A percentile compares a stretch with the other conserved stretches of the same genome.
Evolutionary conservation across 202 grass and related monocot genomes (phyloP).

Genomic region (Panicum virgatum): DNA sequence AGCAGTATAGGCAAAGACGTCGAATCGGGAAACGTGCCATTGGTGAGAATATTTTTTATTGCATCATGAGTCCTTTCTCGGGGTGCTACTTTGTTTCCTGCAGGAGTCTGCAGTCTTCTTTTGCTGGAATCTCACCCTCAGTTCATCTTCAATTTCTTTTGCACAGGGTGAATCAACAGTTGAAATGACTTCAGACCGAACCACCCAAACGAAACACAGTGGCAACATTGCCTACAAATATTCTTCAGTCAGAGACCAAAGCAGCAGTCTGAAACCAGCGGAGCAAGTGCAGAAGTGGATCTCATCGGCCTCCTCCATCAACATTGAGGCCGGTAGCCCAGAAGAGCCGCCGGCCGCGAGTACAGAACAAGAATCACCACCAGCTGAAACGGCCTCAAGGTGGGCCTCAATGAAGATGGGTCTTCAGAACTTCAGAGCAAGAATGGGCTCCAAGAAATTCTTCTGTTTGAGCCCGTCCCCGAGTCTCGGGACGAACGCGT

Average conservation of each 20-base stretch:
- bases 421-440: conserved; percentile 65
- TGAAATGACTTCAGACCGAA: conserved; percentile 43
- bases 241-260: conserved; percentile 44
- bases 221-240: conserved; percentile 55
- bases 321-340: conserved; percentile 35
- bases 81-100: neutral
- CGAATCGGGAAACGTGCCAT: conserved; percentile 54
- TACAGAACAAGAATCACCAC: neutral
- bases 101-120: neutral
- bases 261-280: conserved; percentile 21
- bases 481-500: conserved; percentile 15
- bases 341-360: conserved; percentile 32
- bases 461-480: conserved; percentile 43
- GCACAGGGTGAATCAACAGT: conserved; percentile 44
- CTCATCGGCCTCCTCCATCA: conserved; percentile 35
- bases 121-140: neutral
- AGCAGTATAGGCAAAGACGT: conserved; percentile 56
- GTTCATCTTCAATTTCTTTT: conserved; percentile 10
- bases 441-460: conserved; percentile 52
- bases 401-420: conserved; percentile 70
- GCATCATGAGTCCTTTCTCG: neutral
- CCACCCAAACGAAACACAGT: conserved; percentile 41
- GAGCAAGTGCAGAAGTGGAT: conserved; percentile 39
- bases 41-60: conserved; percentile 37
- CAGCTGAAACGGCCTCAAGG: conserved; percentile 40